These are phyloP conservation scores for Coniferiporia sulphurascens DNA, from an alignment of 1,284 basidiomycete species.

Conservation along the genomic window DNA sequence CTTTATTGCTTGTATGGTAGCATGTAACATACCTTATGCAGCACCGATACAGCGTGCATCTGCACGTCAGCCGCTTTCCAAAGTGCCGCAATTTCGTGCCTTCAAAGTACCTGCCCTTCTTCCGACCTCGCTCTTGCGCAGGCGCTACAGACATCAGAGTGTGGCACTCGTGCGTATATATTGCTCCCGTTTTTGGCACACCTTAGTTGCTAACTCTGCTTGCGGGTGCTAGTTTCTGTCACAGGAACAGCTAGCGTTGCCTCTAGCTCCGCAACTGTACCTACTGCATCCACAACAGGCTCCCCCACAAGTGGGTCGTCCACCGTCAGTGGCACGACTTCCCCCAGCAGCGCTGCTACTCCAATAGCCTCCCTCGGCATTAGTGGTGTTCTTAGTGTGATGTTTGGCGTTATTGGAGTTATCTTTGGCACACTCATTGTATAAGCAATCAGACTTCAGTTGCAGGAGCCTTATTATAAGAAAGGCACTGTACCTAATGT, in stretches of 20 bases:
- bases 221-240: not conserved
- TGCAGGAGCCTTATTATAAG: too few species aligned
- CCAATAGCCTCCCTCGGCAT: too few species aligned
- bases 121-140: slow-evolving; percentile 1
- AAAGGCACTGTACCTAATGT: too few species aligned
- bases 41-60: slow-evolving; percentile 11
- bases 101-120: slow-evolving; percentile 9
- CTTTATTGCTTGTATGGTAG: not conserved
- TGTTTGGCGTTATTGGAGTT: too few species aligned
- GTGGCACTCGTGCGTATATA: slow-evolving; percentile 4
- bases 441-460: too few species aligned
- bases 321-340: too few species aligned
- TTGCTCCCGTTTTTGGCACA: not conserved
- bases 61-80: slow-evolving; percentile 15
- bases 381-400: too few species aligned
- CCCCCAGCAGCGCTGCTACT: too few species aligned
- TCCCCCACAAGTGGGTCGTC: too few species aligned
- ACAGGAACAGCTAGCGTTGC: not conserved
- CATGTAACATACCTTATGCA: not conserved
- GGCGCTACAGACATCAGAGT: slow-evolving; percentile 7
- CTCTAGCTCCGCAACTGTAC: too few species aligned
- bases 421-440: too few species aligned
- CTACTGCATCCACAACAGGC: too few species aligned
- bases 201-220: not conserved
- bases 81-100: slow-evolving; percentile 2